Conservation (phyloP, 345 rosid genomes). For the Sapria himalayana region DNA sequence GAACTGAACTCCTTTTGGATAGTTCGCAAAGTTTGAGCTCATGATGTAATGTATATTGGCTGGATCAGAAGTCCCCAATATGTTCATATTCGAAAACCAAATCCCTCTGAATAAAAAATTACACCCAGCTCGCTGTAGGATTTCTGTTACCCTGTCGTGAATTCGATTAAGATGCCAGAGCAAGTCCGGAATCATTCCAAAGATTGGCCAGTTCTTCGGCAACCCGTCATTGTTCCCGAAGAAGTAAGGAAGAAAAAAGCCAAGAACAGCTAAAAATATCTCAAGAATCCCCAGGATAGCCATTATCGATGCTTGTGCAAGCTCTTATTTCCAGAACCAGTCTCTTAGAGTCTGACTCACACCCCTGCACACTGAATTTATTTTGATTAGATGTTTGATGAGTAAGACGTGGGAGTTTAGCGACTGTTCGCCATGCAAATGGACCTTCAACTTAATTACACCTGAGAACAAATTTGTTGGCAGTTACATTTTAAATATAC, state of each 20-base stretch:
- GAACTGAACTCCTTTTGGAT: conserved; percentile 38
- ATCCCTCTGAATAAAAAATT: conserved; percentile 23
- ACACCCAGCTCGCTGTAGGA: conserved; percentile 9
- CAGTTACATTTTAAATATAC: too few species aligned
- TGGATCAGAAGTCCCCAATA: conserved; percentile 27
- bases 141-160: conserved; percentile 14
- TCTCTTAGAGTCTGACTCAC: neutral
- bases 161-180: conserved; percentile 11
- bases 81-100: conserved; percentile 14
- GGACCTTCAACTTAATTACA: too few species aligned
- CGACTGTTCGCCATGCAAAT: too few species aligned
- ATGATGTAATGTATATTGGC: conserved; percentile 33
- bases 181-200: conserved; percentile 40
- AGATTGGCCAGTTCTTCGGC: conserved; percentile 22
- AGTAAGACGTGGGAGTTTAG: too few species aligned
- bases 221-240: conserved; percentile 7
- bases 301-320: too few species aligned
- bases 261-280: conserved; percentile 14
- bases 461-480: too few species aligned
- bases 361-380: neutral
- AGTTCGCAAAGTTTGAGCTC: conserved; percentile 35
- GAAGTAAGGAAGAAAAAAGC: conserved; percentile 11
- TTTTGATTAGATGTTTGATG: too few species aligned
- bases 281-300: conserved; percentile 11
- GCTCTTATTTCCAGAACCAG: too few species aligned